Base-by-base conservation (phyloP, 306 rosid species). In the Prunus fruticosa region DNA sequence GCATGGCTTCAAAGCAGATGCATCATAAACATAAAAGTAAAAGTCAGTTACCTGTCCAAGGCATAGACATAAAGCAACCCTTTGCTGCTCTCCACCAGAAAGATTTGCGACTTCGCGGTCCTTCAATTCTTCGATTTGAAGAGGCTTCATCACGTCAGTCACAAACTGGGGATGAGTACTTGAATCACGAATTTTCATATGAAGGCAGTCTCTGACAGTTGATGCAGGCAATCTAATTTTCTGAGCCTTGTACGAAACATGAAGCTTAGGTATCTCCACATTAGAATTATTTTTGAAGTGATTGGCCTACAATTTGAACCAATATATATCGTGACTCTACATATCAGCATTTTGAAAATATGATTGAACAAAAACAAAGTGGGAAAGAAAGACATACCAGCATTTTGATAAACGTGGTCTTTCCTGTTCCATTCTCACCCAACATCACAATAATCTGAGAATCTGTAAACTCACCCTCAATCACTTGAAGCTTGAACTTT, bases 401-500 rank as follows among this genome's bases (percentile, higher is more conserved):
- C 99, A 96, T 91, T 1, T 93, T 97, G 78, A 96, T 92, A 79
- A 96, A 96, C 25, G 99, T 96, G 18, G 99, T 96, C 90, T 96
- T 96, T 76, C 99, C 99, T 0, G 97, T 96, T 80, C 99, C 99
- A 76, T 96, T 96, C 85, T 96, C 99, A 53, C 99, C 99, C 51
- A 96, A 88, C 99, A 96, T 96, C 76, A 96, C 99, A 88, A 96
- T 25, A 82, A 96, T 96, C 82, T 96, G 99, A 60, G 99, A 96
- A 87, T 96, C 99, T 2, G 99, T 92, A 72, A 96, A 96, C 84
- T 96, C 99, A 7, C 99, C 99, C 82, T 92, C 98, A 69, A 80
- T 57, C 34, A 91, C 98, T 69, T 84, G 88, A 81, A 96, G 97
- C 81, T 23, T 91, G 82, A 96, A 96, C 76, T 86, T 86, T 73